Evolutionary conservation across 129 eudicot species (phyloP), one percentile per base, ranked within the genome.

Genomic region (Pseudognaphalium luteoalbum): DNA sequence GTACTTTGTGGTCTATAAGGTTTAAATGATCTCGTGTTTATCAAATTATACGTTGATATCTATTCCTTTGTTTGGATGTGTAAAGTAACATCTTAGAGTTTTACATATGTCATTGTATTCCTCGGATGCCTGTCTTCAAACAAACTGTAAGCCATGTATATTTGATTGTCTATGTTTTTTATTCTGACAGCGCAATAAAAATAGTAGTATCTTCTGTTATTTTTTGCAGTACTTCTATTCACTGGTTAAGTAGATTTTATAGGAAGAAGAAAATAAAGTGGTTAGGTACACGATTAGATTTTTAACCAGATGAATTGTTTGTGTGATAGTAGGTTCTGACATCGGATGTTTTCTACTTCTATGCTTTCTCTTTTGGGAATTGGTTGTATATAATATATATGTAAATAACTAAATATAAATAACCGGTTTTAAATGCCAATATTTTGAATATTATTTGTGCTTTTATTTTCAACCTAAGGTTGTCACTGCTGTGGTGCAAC

Each of bases 401-500:
- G 28, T 25, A 25, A 25, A 25, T 25, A 25, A 25, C 28, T 25
- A 25, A 25, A 25, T 25, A 52, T 9, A 14, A 7, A 20, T n/a
- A 8, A 44, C 7, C 67, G 42, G 52, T 6, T 28, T 66, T 57
- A 10, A 19, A 54, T 41, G 63, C 79, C 72, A 54, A 39, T 64
- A 20, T 4, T 64, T 61, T 9, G 5, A 59, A 8, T 59, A 14
- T 59, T 33, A 4, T 59, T 22, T 63, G 20, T 37, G 52, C 29
- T 34, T 30, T 22, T 57, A 25, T 41, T 71, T 63, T 41, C 30
- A 71, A 22, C 29, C 20, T 32, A 76, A 93, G 98, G 95, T 88
- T 71, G 95, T 88, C 66, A 88, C 91, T 77, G 92, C 98, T 32
- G 90, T 93, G 95, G 98, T 93, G 80, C 96, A 88, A 81, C 96